Percentiles rank a stretch among this genome's conserved stretches.
These are phyloP conservation scores for Insectozyma bohioensis DNA, from an alignment of 1,139 yeast genomes.

Conservation along the genomic window DNA sequence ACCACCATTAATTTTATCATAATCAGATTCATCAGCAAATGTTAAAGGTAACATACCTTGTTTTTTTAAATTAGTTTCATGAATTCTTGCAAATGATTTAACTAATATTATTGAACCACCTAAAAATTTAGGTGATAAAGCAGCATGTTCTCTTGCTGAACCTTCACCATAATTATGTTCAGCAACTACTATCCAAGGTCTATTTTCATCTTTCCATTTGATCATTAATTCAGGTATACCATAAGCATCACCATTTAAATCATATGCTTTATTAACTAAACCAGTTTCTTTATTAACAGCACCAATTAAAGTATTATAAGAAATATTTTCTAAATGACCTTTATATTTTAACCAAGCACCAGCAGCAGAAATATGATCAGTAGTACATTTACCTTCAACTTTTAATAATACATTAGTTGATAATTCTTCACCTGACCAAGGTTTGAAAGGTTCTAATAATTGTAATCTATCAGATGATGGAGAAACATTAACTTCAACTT, in stretches of 20 bases:
- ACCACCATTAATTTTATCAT: slow-evolving; percentile 74
- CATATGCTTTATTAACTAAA: slow-evolving; percentile 88
- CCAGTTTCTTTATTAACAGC: slow-evolving; percentile 97
- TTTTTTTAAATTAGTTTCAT: slow-evolving; percentile 80
- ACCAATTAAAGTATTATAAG: slow-evolving; percentile 93
- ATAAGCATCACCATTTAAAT: slow-evolving; percentile 73
- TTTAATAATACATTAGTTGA: slow-evolving; percentile 74
- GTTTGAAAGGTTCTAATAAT: slow-evolving; percentile 79
- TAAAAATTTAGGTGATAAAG: slow-evolving; percentile 88
- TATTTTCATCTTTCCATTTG: slow-evolving; percentile 81
- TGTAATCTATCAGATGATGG: slow-evolving; percentile 76
- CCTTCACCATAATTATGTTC: slow-evolving; percentile 99
- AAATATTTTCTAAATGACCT: slow-evolving; percentile 94
- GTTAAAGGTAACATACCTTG: slow-evolving; percentile 97
- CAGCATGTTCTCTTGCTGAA: slow-evolving; percentile 98
- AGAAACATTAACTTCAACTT: slow-evolving; percentile 68
- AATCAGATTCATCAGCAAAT: slow-evolving; percentile 85
- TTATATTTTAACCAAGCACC: slow-evolving; percentile 99
- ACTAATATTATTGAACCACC: slow-evolving; percentile 89
- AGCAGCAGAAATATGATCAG: slow-evolving; percentile 98
- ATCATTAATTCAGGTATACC: slow-evolving; percentile 97
- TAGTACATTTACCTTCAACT: slow-evolving; percentile 97
- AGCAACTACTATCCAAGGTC: slow-evolving; percentile 95
- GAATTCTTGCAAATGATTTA: slow-evolving; percentile 94
- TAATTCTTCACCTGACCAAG: slow-evolving; percentile 85